Evolutionary conservation across 192 early-diverging fungal genomes (phyloP).

Genomic region (Coemansia sp.): DNA sequence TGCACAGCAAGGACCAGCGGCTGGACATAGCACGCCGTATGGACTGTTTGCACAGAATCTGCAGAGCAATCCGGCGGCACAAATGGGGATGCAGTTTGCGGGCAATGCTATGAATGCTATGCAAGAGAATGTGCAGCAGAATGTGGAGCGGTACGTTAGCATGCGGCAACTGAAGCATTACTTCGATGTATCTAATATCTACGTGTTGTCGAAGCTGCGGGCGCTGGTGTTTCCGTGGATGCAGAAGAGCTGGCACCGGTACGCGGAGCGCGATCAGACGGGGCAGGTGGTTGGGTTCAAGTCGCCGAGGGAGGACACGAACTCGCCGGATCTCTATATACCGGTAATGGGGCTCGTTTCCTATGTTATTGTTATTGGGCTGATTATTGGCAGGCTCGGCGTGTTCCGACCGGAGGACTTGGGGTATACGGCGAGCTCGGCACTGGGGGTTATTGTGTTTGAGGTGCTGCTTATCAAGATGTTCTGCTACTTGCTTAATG

Average conservation of each 20-base stretch:
- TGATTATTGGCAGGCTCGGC: constrained; percentile 60
- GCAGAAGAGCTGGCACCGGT: constrained; percentile 80
- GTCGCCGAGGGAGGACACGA: constrained; percentile 87
- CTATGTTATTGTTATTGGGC: constrained; percentile 78
- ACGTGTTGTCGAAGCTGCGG: constrained; percentile 84
- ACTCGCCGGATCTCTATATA: constrained; percentile 96
- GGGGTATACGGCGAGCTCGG: constrained; percentile 79
- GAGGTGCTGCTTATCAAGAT: constrained; percentile 84
- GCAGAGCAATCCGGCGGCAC: constrained; percentile 69
- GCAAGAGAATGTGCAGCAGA: constrained; percentile 85
- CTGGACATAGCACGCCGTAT: constrained; percentile 22
- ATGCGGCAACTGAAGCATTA: constrained; percentile 84
- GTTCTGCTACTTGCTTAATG: constrained; percentile 83
- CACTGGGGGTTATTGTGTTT: constrained; percentile 71
- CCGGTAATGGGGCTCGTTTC: constrained; percentile 93
- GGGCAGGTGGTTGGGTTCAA: constrained; percentile 76
- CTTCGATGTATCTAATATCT: constrained; percentile 94
- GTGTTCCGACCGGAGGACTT: constrained; percentile 87
- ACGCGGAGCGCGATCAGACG: constrained; percentile 70
- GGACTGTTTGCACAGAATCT: constrained; percentile 30
- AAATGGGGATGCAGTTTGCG: constrained; percentile 95
- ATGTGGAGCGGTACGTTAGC: constrained; percentile 83
- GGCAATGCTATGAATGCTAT: constrained; percentile 77
- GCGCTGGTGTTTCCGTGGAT: constrained; percentile 89
- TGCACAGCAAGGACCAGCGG: not conserved